A percentile compares a stretch with the other conserved stretches of the same genome.
phyloP scores from a whole-genome alignment of 2,329 filamentous ascomycete species.

The Cytospora piceicola region DNA sequence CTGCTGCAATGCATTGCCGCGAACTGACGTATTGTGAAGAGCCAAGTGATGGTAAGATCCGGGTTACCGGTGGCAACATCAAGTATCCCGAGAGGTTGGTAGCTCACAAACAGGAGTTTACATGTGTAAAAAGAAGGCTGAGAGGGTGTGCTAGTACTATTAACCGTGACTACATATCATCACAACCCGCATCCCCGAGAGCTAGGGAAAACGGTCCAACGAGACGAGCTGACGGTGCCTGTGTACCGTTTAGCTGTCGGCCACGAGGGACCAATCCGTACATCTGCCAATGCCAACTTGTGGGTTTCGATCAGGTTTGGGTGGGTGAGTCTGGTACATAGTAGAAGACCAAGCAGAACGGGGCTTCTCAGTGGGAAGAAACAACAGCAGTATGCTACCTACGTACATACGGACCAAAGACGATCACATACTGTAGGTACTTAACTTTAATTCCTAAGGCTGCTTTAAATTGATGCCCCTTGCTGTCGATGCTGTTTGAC shows the following conservation, averaged over 20 bases:
- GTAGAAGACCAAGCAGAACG: background rate
- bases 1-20: background rate
- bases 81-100: conserved; percentile 3
- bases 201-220: conserved; percentile 12
- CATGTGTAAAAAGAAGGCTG: background rate
- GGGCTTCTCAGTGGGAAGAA: too few relatives aligned
- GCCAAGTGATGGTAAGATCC: background rate
- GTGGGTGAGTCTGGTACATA: background rate
- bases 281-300: background rate
- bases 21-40: background rate
- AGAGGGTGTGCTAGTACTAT: background rate
- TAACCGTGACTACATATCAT: background rate
- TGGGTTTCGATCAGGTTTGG: background rate
- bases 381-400: too few relatives aligned
- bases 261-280: background rate
- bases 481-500: conserved; percentile 16
- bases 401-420: background rate
- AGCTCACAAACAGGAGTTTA: conserved; percentile 13
- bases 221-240: background rate
- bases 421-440: background rate
- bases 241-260: conserved; percentile 6
- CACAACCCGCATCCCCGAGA: conserved; percentile 7
- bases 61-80: background rate
- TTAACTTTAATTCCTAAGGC: background rate
- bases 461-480: background rate